phyloP scores from a whole-genome alignment of 805 yeast species.

The Vanderwaltozyma verrucispora region DNA sequence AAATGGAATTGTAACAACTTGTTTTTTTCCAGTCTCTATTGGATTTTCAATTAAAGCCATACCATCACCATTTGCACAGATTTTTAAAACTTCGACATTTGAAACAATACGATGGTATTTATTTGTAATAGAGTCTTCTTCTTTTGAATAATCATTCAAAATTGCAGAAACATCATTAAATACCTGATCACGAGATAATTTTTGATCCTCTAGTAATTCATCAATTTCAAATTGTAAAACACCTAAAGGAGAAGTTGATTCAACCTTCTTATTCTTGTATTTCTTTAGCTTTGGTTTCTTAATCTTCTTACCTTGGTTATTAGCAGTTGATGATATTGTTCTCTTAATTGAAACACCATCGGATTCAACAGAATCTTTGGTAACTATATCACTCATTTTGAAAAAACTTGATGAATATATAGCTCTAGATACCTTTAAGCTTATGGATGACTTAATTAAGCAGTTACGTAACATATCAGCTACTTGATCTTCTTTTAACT shows the following conservation, averaged over 20 bases:
- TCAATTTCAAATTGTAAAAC: slow-evolving; percentile 66
- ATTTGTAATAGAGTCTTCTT: slow-evolving; percentile 29
- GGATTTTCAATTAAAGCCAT: slow-evolving; percentile 62
- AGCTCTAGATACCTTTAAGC: no score
- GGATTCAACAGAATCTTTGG: not conserved
- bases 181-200: slow-evolving; percentile 37
- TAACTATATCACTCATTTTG: not conserved
- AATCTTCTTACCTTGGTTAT: slow-evolving; percentile 7
- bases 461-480: no score
- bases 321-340: not conserved
- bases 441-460: no score
- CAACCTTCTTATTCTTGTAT: slow-evolving; percentile 53
- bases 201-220: slow-evolving; percentile 37
- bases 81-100: slow-evolving; percentile 45
- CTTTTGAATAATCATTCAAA: slow-evolving; percentile 42
- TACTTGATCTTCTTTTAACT: no score
- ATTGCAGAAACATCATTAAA: slow-evolving; percentile 55
- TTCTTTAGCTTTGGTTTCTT: slow-evolving; percentile 37
- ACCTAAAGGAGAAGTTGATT: slow-evolving; percentile 73
- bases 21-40: slow-evolving; percentile 33
- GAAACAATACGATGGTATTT: slow-evolving; percentile 49
- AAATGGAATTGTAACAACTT: slow-evolving; percentile 75
- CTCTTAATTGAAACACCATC: not conserved
- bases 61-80: slow-evolving; percentile 84
- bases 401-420: no score